Evolutionary conservation across 2,329 filamentous ascomycete genomes (phyloP), one percentile per base, ranked within the genome.

Genomic region (Bipolaris bicolor): DNA sequence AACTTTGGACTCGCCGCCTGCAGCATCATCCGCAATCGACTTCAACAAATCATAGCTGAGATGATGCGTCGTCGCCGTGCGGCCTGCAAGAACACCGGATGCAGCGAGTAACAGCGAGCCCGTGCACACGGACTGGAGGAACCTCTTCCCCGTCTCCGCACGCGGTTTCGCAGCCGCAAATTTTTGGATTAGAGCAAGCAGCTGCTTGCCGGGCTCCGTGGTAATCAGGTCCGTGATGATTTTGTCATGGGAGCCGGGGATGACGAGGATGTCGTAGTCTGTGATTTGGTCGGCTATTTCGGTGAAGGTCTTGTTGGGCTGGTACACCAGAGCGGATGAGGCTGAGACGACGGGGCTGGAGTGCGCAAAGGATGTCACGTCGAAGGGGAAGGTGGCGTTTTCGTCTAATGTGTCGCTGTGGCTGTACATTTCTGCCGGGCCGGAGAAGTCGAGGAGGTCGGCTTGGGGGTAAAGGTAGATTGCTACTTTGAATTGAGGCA

Each of bases 381-480:
- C 51, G 63, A 80, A 80, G 37, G 69, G 60, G 9, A 66, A 9
- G 24, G n/a, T 11, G 29, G 26, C 13, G n/a, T 33, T 61, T 7
- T 45, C 41, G 3, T 61, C 59, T 11, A 64, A 54, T 15, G 73
- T 70, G 15, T 64, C 63, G 31, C 67, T 68, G 53, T 65, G 70
- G 33, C 66, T 68, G 53, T 77, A 69, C 34, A 79, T 67, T 55
- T 79, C 77, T 22, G 73, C 61, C 3, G 77, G 78, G 1, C 75
- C 77, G 22, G 69, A 66, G 55, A 79, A 79, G 66, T 80, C 78
- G 47, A 80, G 74, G 48, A 79, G 70, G 55, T 80, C 77, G 24
- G 69, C 75, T 10, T 69, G 62, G 3, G 68, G 62, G 62, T 76
- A 79, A 22, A 80, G 59, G 22, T 79, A 65, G 1, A 78, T 67